These are phyloP conservation scores for Porphyra umbilicalis DNA, from an alignment of 31 red algal species.

Conservation along the genomic window DNA sequence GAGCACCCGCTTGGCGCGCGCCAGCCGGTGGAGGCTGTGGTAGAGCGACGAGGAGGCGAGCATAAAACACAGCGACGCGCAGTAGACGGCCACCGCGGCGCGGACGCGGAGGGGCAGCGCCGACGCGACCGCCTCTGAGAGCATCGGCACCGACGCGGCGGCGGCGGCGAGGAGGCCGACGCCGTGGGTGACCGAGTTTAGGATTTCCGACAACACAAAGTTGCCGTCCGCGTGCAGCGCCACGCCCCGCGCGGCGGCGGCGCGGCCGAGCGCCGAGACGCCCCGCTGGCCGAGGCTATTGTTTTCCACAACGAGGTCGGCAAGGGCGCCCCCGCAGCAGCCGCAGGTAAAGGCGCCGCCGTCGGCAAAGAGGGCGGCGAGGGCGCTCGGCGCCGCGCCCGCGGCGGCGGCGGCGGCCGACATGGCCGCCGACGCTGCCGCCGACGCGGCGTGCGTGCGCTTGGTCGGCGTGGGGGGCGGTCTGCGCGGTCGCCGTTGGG, in stretches of 20 bases:
- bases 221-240: conserved; percentile 9
- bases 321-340: background rate
- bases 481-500: no score
- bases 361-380: background rate
- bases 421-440: background rate
- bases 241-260: background rate
- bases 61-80: conserved; percentile 12
- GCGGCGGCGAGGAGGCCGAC: conserved; percentile 13
- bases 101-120: background rate
- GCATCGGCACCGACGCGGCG: conserved; percentile 3
- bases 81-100: conserved; percentile 3
- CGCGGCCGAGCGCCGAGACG: background rate
- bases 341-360: background rate
- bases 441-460: background rate
- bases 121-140: background rate
- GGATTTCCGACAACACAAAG: conserved; percentile 6
- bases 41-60: background rate
- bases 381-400: background rate
- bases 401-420: background rate
- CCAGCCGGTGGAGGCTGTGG: conserved; percentile 11
- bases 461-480: background rate
- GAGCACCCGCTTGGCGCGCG: conserved; percentile 1
- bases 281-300: conserved; percentile 2
- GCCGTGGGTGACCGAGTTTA: conserved; percentile 27
- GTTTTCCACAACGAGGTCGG: background rate